phyloP scores from a whole-genome alignment of 148 eudicot genomes.

The Chenopodium suecicum region DNA sequence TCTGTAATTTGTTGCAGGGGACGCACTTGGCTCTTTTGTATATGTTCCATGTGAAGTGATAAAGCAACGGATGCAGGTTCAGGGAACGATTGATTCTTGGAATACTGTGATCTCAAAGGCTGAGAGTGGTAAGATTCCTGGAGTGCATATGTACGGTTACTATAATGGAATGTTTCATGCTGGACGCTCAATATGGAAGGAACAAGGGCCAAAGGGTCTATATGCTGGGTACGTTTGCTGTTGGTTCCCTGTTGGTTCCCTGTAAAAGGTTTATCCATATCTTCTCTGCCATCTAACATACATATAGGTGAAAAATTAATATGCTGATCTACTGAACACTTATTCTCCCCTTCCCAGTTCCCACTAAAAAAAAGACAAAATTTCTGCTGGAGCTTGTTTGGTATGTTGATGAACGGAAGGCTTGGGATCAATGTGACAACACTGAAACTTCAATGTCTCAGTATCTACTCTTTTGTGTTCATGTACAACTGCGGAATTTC shows the following conservation, averaged over 20 bases:
- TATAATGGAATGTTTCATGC: conserved; percentile 92
- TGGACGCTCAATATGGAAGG: conserved; percentile 90
- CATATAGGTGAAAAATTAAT: no score
- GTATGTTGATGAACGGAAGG: not conserved
- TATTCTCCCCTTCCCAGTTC: no score
- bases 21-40: conserved; percentile 81
- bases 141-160: conserved; percentile 65
- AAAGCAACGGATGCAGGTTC: conserved; percentile 97
- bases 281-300: not conserved
- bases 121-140: conserved; percentile 46
- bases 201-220: conserved; percentile 78
- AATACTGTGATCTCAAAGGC: conserved; percentile 53
- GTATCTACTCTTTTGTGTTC: not conserved
- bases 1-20: conserved; percentile 49
- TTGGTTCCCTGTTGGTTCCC: not conserved
- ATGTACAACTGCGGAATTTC: not conserved
- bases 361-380: no score
- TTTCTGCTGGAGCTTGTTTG: not conserved
- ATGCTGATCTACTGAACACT: no score
- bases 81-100: conserved; percentile 81
- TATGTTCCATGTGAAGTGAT: conserved; percentile 98
- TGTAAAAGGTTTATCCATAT: conserved; percentile 4
- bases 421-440: conserved; percentile 2
- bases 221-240: conserved; percentile 69
- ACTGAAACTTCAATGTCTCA: not conserved